Evolutionary conservation across 2,329 filamentous ascomycete genomes (phyloP).

Genomic region (Pseudogymnoascus verrucosus): DNA sequence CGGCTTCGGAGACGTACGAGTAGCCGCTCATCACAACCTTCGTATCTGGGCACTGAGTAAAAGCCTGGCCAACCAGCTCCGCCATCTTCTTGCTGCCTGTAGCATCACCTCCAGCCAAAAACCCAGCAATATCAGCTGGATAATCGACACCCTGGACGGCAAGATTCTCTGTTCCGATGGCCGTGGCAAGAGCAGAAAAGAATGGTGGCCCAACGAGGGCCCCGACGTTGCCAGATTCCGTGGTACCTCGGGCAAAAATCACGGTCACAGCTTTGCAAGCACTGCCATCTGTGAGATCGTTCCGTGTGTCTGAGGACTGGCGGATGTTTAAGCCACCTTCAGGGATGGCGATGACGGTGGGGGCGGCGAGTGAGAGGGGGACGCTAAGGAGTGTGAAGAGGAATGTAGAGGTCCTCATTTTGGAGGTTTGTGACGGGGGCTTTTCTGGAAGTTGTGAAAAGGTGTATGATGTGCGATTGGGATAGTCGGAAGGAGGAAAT

Average conservation of each 20-base stretch:
- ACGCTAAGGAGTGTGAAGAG: background rate
- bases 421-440: background rate
- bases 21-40: slow-evolving; percentile 23
- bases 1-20: slow-evolving; percentile 11
- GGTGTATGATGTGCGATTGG: background rate
- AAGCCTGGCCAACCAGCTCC: slow-evolving; percentile 12
- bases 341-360: background rate
- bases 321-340: background rate
- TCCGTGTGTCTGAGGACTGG: slow-evolving; percentile 10
- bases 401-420: background rate
- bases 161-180: slow-evolving; percentile 36
- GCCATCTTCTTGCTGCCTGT: slow-evolving; percentile 36
- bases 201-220: slow-evolving; percentile 41
- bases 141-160: slow-evolving; percentile 49
- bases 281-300: slow-evolving; percentile 22
- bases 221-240: slow-evolving; percentile 45
- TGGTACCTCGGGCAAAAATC: slow-evolving; percentile 50
- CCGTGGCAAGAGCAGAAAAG: slow-evolving; percentile 35
- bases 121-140: slow-evolving; percentile 36
- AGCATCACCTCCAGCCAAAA: slow-evolving; percentile 38
- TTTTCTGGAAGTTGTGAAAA: background rate
- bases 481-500: background rate
- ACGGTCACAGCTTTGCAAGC: slow-evolving; percentile 41
- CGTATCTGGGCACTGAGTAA: slow-evolving; percentile 17
- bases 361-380: background rate